Conservation (phyloP, 345 rosid genomes). For the Ailanthus altissimus region DNA sequence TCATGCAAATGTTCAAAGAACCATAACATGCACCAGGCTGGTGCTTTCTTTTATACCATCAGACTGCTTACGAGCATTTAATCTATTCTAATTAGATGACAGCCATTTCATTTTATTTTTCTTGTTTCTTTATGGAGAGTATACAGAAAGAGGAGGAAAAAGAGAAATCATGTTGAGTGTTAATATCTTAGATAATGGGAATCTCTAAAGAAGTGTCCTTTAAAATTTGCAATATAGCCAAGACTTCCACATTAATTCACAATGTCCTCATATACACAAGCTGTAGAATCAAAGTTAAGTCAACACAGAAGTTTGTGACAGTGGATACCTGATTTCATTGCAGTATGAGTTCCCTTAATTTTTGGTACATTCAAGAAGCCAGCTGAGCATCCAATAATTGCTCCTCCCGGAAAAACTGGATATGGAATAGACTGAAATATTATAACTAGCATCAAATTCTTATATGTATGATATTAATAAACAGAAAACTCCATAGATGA, state of each 20-base stretch:
- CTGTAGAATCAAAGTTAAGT: background rate
- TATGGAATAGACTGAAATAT: conserved; percentile 98
- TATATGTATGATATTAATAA: conserved; percentile 29
- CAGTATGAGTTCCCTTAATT: conserved; percentile 98
- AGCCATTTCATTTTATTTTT: background rate
- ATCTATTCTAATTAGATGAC: no score
- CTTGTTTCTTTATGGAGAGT: background rate
- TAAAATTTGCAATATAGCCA: background rate
- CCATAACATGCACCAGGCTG: background rate
- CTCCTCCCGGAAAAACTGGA: conserved; percentile 99
- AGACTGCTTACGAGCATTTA: no score
- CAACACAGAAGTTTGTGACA: background rate
- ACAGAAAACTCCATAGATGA: background rate
- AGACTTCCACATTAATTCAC: background rate
- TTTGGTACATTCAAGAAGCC: conserved; percentile 96
- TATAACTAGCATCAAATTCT: conserved; percentile 78
- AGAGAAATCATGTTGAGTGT: background rate
- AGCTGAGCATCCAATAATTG: conserved; percentile 93
- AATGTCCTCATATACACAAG: background rate
- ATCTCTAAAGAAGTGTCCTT: background rate
- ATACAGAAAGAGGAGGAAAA: background rate
- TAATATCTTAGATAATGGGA: background rate
- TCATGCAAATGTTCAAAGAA: background rate
- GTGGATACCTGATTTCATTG: conserved; percentile 89
- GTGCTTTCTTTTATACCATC: no score